Percentiles rank a stretch among this genome's conserved stretches.
phyloP scores from a whole-genome alignment of 345 rosid species.

The Aquilaria yunnanensis region DNA sequence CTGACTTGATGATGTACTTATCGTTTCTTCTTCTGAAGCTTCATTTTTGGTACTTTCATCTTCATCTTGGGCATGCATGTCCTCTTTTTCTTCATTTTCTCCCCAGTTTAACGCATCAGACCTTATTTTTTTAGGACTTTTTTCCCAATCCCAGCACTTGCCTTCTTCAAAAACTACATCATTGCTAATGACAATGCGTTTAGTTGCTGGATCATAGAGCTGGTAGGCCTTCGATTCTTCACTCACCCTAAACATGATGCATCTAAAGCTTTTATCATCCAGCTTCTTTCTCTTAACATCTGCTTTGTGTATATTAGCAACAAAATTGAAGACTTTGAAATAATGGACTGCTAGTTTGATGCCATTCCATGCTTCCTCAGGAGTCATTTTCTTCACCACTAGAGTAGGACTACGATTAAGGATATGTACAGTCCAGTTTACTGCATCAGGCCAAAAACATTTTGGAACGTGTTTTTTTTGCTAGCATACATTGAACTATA shows the following conservation, averaged over 20 bases:
- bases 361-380: not conserved
- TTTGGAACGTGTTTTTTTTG: constrained; percentile 2
- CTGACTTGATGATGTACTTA: too few relatives aligned
- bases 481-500: not conserved
- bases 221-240: constrained; percentile 4
- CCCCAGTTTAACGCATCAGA: not conserved
- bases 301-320: too few relatives aligned
- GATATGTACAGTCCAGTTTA: constrained; percentile 1
- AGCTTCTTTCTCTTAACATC: too few relatives aligned
- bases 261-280: not conserved
- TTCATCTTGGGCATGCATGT: not conserved
- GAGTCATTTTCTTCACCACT: constrained; percentile 2
- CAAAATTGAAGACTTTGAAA: constrained; percentile 7
- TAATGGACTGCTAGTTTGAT: not conserved
- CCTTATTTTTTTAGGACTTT: not conserved
- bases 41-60: not conserved
- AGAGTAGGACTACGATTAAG: not conserved
- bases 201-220: not conserved
- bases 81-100: not conserved
- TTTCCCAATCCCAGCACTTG: not conserved
- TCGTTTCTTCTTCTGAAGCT: too few relatives aligned
- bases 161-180: constrained; percentile 5
- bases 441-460: constrained; percentile 6
- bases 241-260: not conserved
- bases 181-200: not conserved